Conservation (phyloP, 106 monocot genomes). For the Allium sativum region DNA sequence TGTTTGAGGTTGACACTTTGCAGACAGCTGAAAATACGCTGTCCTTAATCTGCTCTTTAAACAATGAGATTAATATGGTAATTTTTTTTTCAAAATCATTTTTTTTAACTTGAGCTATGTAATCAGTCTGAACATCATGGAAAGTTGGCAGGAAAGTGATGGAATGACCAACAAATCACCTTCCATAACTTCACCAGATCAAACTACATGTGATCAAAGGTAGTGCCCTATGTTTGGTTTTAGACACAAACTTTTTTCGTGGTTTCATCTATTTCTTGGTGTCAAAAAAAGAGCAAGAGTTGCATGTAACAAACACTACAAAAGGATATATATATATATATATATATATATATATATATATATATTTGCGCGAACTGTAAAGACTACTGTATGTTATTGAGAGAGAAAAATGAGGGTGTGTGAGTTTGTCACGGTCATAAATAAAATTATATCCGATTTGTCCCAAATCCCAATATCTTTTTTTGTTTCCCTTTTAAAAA, state of each 20-base stretch:
- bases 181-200: constrained; percentile 15
- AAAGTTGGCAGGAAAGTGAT: constrained; percentile 31
- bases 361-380: no score
- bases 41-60: constrained; percentile 17
- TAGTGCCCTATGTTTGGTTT: not conserved
- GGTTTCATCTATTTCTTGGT: no score
- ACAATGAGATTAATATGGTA: constrained; percentile 23
- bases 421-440: no score
- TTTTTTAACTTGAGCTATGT: not conserved
- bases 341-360: no score
- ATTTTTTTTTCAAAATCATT: not conserved
- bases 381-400: no score
- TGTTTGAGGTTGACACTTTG: constrained; percentile 24
- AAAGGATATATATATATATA: no score
- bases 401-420: no score
- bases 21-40: constrained; percentile 11
- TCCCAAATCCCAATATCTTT: no score
- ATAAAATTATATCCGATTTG: no score
- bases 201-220: constrained; percentile 19
- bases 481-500: no score
- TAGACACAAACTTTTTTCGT: no score
- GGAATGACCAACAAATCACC: constrained; percentile 12
- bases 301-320: not conserved
- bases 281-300: not conserved
- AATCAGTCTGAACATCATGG: constrained; percentile 7